phyloP scores from a whole-genome alignment of 2,329 filamentous ascomycete genomes.

The Blastomyces silverae region DNA sequence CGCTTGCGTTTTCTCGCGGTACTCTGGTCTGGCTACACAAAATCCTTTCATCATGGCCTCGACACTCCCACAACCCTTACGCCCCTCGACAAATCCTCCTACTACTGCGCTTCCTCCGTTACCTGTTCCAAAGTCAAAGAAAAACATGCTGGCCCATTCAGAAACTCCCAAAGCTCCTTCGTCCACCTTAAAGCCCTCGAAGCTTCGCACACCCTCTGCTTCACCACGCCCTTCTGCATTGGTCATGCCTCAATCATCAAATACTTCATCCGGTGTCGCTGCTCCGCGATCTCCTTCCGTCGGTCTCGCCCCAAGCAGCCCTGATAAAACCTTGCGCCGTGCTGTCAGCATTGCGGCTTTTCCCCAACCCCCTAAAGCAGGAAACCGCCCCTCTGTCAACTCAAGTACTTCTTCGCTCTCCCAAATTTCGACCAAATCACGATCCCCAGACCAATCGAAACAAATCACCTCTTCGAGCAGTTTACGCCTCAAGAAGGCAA shows the following conservation, averaged over 20 bases:
- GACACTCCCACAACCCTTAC: conserved; percentile 60
- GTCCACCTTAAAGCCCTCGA: conserved; percentile 45
- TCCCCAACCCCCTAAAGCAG: conserved; percentile 72
- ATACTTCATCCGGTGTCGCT: conserved; percentile 49
- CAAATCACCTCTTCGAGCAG: conserved; percentile 29
- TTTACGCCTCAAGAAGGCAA: conserved; percentile 49
- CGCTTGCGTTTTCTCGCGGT: background rate
- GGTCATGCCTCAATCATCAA: conserved; percentile 44
- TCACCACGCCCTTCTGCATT: conserved; percentile 46
- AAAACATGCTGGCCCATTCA: conserved; percentile 50
- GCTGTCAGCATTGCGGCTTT: conserved; percentile 92
- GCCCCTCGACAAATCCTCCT: conserved; percentile 58
- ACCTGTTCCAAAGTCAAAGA: conserved; percentile 65
- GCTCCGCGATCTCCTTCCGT: conserved; percentile 51
- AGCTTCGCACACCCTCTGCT: conserved; percentile 55
- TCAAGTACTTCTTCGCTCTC: conserved; percentile 29
- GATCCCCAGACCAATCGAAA: conserved; percentile 42
- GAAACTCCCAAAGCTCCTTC: conserved; percentile 39
- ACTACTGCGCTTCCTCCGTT: conserved; percentile 66
- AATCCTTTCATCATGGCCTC: conserved; percentile 47
- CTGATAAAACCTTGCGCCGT: conserved; percentile 69
- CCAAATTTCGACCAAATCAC: conserved; percentile 20
- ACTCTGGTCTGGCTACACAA: background rate
- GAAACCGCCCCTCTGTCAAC: conserved; percentile 48
- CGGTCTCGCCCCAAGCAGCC: conserved; percentile 47